These are phyloP conservation scores for Lactarius evosmus DNA, from an alignment of 768 basidiomycete genomes.

Conservation along the genomic window DNA sequence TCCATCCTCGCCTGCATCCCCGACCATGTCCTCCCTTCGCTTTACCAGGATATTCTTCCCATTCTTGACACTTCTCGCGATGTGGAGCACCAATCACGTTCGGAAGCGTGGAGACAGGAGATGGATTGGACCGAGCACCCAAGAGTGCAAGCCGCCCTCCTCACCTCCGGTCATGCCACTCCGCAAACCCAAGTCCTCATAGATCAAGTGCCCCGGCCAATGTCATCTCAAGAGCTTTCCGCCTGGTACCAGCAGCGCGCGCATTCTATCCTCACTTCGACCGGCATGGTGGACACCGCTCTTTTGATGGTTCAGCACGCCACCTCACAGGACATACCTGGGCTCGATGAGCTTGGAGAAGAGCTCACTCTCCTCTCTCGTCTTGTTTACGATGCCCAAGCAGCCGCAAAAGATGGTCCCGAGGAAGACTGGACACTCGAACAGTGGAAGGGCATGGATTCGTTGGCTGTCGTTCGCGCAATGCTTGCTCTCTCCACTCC, in stretches of 20 bases:
- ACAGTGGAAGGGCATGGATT: constrained; percentile 67
- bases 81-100: constrained; percentile 38
- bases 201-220: constrained; percentile 32
- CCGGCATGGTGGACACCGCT: constrained; percentile 77
- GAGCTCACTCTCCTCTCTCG: constrained; percentile 84
- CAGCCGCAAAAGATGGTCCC: constrained; percentile 41
- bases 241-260: constrained; percentile 76
- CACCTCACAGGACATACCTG: constrained; percentile 72
- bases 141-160: constrained; percentile 44
- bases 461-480: constrained; percentile 61
- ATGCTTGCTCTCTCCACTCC: constrained; percentile 75
- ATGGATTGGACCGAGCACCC: constrained; percentile 58
- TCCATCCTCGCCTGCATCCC: constrained; percentile 71
- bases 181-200: not conserved
- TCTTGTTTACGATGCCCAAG: constrained; percentile 79
- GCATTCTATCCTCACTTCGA: constrained; percentile 53
- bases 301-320: constrained; percentile 81
- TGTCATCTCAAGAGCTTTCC: constrained; percentile 52
- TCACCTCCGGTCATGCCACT: constrained; percentile 30
- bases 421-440: constrained; percentile 72
- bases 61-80: constrained; percentile 48
- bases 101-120: constrained; percentile 48
- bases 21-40: constrained; percentile 61
- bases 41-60: constrained; percentile 63
- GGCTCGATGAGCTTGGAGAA: constrained; percentile 84